Conservation (phyloP, 371 early-diverging fungal species). For the Actinomortierella wolfii region DNA sequence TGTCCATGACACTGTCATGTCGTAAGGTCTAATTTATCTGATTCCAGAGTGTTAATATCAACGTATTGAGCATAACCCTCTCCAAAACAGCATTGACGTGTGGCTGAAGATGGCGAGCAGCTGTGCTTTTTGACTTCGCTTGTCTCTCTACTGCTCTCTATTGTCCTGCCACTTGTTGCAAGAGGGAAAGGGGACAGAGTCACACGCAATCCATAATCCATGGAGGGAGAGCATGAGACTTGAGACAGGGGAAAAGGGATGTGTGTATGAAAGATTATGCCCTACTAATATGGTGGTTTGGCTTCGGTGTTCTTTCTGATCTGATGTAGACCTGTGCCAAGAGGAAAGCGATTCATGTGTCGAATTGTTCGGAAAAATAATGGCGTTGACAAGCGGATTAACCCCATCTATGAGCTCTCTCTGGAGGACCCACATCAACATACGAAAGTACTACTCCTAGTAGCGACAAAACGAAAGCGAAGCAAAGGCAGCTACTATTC, state of each 20-base stretch:
- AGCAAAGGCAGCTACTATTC: slow-evolving; percentile 75
- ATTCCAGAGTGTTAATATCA: neutral
- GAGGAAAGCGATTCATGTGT: slow-evolving; percentile 77
- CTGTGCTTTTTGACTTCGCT: too few relatives aligned
- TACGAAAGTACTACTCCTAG: slow-evolving; percentile 56
- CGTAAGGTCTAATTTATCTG: slow-evolving; percentile 18
- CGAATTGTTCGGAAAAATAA: slow-evolving; percentile 75
- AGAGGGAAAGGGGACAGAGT: neutral
- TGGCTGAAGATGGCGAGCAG: too few relatives aligned
- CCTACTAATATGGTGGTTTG: neutral
- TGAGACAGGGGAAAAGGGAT: too few relatives aligned
- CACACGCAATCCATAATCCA: too few relatives aligned
- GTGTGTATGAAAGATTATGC: too few relatives aligned
- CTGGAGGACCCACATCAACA: slow-evolving; percentile 59
- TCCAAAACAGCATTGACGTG: too few relatives aligned
- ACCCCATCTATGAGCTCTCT: slow-evolving; percentile 76
- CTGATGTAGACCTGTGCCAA: slow-evolving; percentile 79
- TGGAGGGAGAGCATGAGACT: too few relatives aligned
- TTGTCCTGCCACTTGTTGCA: neutral
- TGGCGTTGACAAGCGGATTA: slow-evolving; percentile 65
- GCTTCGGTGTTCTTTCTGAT: neutral
- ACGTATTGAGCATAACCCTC: neutral
- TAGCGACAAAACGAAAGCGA: slow-evolving; percentile 75
- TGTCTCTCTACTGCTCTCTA: too few relatives aligned
- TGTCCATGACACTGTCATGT: slow-evolving; percentile 38